phyloP scores from a whole-genome alignment of 176 grass and related monocot species.

The Saccharum spontaneum region DNA sequence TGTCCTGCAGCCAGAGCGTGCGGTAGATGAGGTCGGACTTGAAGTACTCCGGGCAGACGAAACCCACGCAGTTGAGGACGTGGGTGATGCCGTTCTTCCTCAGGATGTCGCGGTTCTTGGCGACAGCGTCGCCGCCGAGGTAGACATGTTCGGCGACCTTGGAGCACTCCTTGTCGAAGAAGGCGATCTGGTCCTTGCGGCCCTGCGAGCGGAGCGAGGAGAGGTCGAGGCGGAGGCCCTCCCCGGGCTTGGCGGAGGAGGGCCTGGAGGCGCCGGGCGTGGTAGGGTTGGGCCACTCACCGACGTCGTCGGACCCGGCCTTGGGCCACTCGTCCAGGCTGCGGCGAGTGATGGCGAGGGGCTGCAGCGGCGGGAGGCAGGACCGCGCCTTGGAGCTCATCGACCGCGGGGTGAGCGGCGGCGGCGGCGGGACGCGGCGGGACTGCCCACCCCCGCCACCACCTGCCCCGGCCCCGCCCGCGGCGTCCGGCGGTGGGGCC shows the following conservation, averaged over 20 bases:
- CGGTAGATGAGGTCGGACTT: conserved; percentile 87
- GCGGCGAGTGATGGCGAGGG: conserved; percentile 76
- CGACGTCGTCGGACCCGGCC: conserved; percentile 83
- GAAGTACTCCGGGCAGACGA: conserved; percentile 97
- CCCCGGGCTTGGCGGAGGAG: conserved; percentile 48
- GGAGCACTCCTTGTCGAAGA: conserved; percentile 99
- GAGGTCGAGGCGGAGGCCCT: conserved; percentile 73
- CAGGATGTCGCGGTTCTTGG: conserved; percentile 84
- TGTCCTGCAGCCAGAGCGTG: conserved; percentile 98
- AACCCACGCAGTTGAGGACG: conserved; percentile 93
- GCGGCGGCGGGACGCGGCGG: conserved; percentile 40
- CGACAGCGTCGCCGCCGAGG: conserved; percentile 87
- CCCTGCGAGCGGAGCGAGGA: conserved; percentile 60
- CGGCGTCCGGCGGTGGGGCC: not conserved
- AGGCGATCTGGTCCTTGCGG: conserved; percentile 93
- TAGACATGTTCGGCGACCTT: conserved; percentile 96
- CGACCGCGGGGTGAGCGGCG: conserved; percentile 84
- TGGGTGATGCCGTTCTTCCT: conserved; percentile 88
- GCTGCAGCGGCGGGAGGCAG: conserved; percentile 81
- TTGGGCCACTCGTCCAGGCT: conserved; percentile 89
- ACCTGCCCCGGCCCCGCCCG: conserved; percentile 21
- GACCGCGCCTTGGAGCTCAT: conserved; percentile 63
- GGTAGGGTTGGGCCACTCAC: conserved; percentile 87
- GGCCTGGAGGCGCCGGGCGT: conserved; percentile 69
- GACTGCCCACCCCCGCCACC: conserved; percentile 12